Evolutionary conservation across 768 basidiomycete species (phyloP).

Genomic region (Hericium coralloides): DNA sequence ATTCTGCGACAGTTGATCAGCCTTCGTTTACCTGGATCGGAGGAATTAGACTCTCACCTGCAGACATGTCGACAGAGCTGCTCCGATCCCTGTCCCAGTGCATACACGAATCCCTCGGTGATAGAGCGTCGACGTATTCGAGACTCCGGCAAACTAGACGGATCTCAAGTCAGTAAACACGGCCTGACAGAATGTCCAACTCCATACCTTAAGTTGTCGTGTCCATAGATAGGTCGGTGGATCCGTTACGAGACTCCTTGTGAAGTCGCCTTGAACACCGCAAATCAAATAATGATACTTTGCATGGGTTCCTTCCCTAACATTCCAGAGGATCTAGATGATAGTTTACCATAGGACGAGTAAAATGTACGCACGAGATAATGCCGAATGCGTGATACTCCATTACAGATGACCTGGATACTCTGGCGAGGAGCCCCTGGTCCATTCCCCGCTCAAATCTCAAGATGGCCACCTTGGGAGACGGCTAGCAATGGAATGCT

Average conservation of each 20-base stretch:
- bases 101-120: slow-evolving; percentile 74
- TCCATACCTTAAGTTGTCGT: slow-evolving; percentile 61
- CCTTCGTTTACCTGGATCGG: not conserved
- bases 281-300: slow-evolving; percentile 77
- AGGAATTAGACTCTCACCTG: slow-evolving; percentile 5
- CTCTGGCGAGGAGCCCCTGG: slow-evolving; percentile 66
- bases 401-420: slow-evolving; percentile 65
- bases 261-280: slow-evolving; percentile 80
- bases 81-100: slow-evolving; percentile 76
- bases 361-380: slow-evolving; percentile 45
- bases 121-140: slow-evolving; percentile 74
- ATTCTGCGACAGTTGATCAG: slow-evolving; percentile 38
- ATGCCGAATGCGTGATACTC: slow-evolving; percentile 82
- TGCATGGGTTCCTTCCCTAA: slow-evolving; percentile 61
- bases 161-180: not conserved
- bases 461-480: slow-evolving; percentile 69
- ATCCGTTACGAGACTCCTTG: slow-evolving; percentile 56
- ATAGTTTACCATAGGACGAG: not conserved
- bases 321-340: not conserved
- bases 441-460: slow-evolving; percentile 81
- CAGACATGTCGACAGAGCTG: slow-evolving; percentile 56
- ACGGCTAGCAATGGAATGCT: slow-evolving; percentile 41
- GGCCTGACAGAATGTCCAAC: not conserved
- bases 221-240: slow-evolving; percentile 72
- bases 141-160: slow-evolving; percentile 68